A percentile compares a stretch with the other conserved stretches of the same genome.
Evolutionary conservation across 176 grass and related monocot genomes (phyloP).

Genomic region (Eremochloa ophiuroides): DNA sequence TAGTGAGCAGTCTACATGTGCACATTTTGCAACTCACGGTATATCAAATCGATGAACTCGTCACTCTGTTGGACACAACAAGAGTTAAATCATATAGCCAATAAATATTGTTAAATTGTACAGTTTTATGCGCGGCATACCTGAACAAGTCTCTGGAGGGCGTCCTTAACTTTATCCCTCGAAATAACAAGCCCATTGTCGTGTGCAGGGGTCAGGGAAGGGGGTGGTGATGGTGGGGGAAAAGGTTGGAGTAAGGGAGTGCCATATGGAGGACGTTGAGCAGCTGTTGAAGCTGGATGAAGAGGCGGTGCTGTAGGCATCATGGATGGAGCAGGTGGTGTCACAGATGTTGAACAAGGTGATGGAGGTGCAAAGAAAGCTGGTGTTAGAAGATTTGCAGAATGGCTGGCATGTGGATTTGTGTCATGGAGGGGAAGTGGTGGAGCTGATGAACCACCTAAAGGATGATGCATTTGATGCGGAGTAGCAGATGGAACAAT

Average conservation of each 20-base stretch:
- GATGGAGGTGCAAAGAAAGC: slow-evolving; percentile 54
- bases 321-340: slow-evolving; percentile 31
- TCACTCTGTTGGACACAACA: slow-evolving; percentile 45
- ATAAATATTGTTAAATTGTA: not conserved
- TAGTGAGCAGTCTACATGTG: slow-evolving; percentile 34
- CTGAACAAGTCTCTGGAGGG: slow-evolving; percentile 69
- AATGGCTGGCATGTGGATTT: slow-evolving; percentile 18
- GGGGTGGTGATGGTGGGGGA: slow-evolving; percentile 58
- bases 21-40: slow-evolving; percentile 50
- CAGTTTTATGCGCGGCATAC: slow-evolving; percentile 30
- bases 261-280: slow-evolving; percentile 37
- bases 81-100: slow-evolving; percentile 2
- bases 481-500: slow-evolving; percentile 28
- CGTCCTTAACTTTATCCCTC: slow-evolving; percentile 71
- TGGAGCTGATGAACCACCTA: slow-evolving; percentile 48
- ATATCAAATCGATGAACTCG: slow-evolving; percentile 70
- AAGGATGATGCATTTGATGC: slow-evolving; percentile 38
- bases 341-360: slow-evolving; percentile 40
- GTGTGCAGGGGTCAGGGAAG: slow-evolving; percentile 52
- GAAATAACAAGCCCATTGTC: slow-evolving; percentile 47
- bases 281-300: slow-evolving; percentile 32
- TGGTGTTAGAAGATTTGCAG: slow-evolving; percentile 67
- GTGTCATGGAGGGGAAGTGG: slow-evolving; percentile 38
- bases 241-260: slow-evolving; percentile 70
- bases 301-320: slow-evolving; percentile 41